These are phyloP conservation scores for Daedaleopsis nitida DNA, from an alignment of 768 basidiomycete genomes.

Conservation along the genomic window DNA sequence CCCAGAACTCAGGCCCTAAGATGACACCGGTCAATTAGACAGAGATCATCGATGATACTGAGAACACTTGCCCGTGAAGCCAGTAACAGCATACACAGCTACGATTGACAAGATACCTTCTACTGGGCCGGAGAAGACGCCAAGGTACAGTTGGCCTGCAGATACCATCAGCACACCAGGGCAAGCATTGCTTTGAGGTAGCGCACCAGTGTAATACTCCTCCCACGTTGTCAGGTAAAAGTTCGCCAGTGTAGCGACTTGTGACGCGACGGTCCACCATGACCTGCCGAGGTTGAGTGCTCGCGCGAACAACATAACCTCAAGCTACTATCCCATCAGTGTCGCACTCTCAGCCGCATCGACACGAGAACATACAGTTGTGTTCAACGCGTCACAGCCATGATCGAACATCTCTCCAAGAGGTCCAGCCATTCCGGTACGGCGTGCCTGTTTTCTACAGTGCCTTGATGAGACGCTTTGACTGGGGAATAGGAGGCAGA, in stretches of 20 bases:
- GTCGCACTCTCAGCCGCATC: not conserved
- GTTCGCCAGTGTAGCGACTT: conserved; percentile 66
- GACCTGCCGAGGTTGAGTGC: conserved; percentile 91
- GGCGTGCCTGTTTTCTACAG: conserved; percentile 86
- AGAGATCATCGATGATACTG: not conserved
- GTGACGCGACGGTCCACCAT: conserved; percentile 96
- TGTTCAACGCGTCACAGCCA: conserved; percentile 94
- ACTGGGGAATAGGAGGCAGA: not conserved
- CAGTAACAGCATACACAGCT: conserved; percentile 74
- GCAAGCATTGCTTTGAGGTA: not conserved
- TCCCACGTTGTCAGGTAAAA: conserved; percentile 81
- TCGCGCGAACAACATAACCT: conserved; percentile 77
- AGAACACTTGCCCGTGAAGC: conserved; percentile 57
- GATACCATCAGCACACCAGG: not conserved
- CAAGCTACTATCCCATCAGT: conserved; percentile 55
- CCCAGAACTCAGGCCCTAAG: conserved; percentile 83
- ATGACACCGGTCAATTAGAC: not conserved
- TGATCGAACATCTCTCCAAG: conserved; percentile 99
- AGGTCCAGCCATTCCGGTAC: conserved; percentile 97
- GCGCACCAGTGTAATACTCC: conserved; percentile 82
- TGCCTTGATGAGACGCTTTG: not conserved
- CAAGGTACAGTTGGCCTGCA: conserved; percentile 84
- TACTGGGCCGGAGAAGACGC: conserved; percentile 92
- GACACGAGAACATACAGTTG: conserved; percentile 59
- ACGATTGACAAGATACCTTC: conserved; percentile 93